Base-by-base conservation (phyloP, 1,139 yeast genomes). In the Entelexis sorbosivorans region DNA sequence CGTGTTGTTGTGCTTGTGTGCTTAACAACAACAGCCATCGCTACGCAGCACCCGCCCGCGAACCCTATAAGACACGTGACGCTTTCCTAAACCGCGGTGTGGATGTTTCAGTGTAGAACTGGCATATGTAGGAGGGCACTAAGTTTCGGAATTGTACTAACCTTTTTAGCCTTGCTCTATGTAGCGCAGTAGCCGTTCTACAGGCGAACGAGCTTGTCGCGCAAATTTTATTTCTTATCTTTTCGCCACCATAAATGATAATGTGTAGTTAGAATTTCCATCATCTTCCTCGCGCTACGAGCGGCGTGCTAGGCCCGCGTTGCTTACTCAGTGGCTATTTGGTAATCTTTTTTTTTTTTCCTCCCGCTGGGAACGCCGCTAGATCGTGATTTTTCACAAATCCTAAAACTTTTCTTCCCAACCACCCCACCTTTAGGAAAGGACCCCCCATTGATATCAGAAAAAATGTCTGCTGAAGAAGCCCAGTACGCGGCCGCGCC, bases 381-480 rank as follows among this genome's bases (percentile, higher is more conserved):
- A 17, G 31, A n/a, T 7, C 24, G 45, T 42, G 45, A 42, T 42
- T 42, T 42, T 42, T 42, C 45, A 42, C 45, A 42, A 42, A 42
- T 42, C 31, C 31, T 42, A 29, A 20, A 48, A 36, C 17, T 33
- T 24, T 44, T 39, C 29, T 19, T 22, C 36, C 32, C 38, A 28
- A 17, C 45, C 35, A 29, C 36, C 11, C 17, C 45, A 16, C 36
- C 20, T 42, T 22, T 31, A 31, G 19, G 19, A 42, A 31, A 42
- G 45, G 45, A 42, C n/a, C n/a, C 45, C 45, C 26, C 36, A 19
- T 10, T 19, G 36, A 10, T 6, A 17, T 39, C 5, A 29, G 5
- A 9, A 42, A 50, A 50, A 50, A 53, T 53, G 56, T 53, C 56
- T 34, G 50, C 49, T 39, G 52, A 51, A 48, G 50, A 51, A 36